These are phyloP conservation scores for Miamiensis avidus DNA, from an alignment of 169 alveolate species.

Conservation along the genomic window DNA sequence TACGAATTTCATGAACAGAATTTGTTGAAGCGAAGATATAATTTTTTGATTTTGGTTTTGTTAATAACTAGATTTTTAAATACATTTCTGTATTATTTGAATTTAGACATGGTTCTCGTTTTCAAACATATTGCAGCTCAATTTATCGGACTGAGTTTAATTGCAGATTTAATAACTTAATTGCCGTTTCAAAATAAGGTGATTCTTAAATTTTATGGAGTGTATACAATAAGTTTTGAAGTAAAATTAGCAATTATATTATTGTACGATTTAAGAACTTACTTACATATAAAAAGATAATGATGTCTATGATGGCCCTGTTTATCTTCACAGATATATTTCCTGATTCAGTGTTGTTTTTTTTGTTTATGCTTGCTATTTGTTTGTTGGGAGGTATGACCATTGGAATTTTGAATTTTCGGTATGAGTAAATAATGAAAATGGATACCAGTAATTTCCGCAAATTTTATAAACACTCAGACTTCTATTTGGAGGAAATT, in stretches of 20 bases:
- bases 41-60: slow-evolving; percentile 2
- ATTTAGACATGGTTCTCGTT: not conserved
- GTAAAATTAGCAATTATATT: not conserved
- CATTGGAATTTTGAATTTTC: not conserved
- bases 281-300: not conserved
- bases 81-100: slow-evolving; percentile 14
- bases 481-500: slow-evolving; percentile 17
- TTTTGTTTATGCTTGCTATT: too few species aligned
- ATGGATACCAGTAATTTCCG: not conserved
- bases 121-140: slow-evolving; percentile 12
- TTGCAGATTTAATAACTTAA: not conserved
- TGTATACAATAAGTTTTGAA: not conserved
- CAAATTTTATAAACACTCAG: not conserved
- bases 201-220: slow-evolving; percentile 1
- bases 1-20: slow-evolving; percentile 15
- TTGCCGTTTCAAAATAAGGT: slow-evolving; percentile 9
- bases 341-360: not conserved
- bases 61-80: not conserved
- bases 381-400: not conserved
- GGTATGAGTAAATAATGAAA: slow-evolving; percentile 8
- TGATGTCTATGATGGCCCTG: not conserved
- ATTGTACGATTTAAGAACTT: not conserved
- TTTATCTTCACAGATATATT: not conserved
- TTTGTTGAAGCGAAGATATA: not conserved
- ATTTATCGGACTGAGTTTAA: not conserved